Evolutionary conservation across 2,329 filamentous ascomycete genomes (phyloP).

Genomic region (Alternaria sp.): DNA sequence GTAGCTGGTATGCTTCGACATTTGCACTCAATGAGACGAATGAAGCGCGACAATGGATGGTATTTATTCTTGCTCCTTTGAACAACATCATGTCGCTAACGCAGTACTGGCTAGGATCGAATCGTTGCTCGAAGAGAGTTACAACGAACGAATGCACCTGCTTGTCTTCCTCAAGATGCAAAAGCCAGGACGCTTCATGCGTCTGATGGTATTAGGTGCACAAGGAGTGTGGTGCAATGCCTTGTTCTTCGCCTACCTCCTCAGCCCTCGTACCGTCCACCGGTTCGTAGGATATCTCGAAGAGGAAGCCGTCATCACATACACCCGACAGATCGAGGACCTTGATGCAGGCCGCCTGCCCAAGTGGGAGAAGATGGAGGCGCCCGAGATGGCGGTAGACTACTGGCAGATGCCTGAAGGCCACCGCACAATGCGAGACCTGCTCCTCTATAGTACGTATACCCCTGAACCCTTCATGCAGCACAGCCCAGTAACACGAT

Average conservation of each 20-base stretch:
- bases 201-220: conserved; percentile 75
- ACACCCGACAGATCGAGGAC: conserved; percentile 87
- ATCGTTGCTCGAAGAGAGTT: conserved; percentile 86
- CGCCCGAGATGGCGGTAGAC: conserved; percentile 86
- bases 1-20: conserved; percentile 94
- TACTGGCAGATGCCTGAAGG: conserved; percentile 97
- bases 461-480: conserved; percentile 4
- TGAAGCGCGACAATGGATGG: conserved; percentile 94
- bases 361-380: conserved; percentile 78
- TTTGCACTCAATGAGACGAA: conserved; percentile 79
- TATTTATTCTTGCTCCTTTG: conserved; percentile 36
- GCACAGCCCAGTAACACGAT: conserved; percentile 15
- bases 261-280: conserved; percentile 87
- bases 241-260: conserved; percentile 86
- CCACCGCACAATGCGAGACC: conserved; percentile 80
- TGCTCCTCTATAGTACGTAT: conserved; percentile 82
- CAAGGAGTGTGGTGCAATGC: conserved; percentile 85
- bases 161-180: conserved; percentile 93
- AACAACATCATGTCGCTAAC: conserved; percentile 16
- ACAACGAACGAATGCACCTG: conserved; percentile 93
- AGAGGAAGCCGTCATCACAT: conserved; percentile 95
- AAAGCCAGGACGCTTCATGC: conserved; percentile 88
- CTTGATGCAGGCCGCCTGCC: conserved; percentile 85
- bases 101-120: conserved; percentile 72
- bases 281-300: conserved; percentile 97